These are phyloP conservation scores for Thamnidium elegans DNA, from an alignment of 192 early-diverging fungal genomes.

Conservation along the genomic window DNA sequence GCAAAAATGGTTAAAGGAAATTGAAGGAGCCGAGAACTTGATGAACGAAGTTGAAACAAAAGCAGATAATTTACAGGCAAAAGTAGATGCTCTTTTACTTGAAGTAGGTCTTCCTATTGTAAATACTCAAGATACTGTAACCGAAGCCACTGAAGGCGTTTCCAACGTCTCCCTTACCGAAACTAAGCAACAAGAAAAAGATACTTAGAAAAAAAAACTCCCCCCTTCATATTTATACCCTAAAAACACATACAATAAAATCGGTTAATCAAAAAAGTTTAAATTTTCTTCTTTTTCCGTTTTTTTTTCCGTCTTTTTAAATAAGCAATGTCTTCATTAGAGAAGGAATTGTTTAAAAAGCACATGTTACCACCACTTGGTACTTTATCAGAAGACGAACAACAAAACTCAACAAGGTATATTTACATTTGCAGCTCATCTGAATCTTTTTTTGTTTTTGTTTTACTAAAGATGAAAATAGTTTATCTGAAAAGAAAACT, in stretches of 20 bases:
- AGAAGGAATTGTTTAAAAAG: constrained; percentile 30
- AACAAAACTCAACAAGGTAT: not conserved
- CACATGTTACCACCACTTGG: constrained; percentile 3
- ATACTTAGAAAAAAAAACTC: too few relatives aligned
- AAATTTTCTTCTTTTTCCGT: constrained; percentile 2
- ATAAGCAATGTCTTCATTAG: constrained; percentile 25
- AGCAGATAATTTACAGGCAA: constrained; percentile 19
- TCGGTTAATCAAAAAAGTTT: not conserved
- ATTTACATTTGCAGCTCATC: too few relatives aligned
- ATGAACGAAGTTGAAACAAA: constrained; percentile 26
- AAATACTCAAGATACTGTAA: not conserved
- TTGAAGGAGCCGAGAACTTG: constrained; percentile 22
- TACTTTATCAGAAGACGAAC: constrained; percentile 14
- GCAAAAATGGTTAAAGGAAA: constrained; percentile 28
- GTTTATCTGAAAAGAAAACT: not conserved
- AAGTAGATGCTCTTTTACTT: constrained; percentile 25
- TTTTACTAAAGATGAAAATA: too few relatives aligned
- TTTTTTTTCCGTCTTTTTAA: constrained; percentile 1
- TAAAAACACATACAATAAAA: not conserved
- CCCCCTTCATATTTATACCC: not conserved
- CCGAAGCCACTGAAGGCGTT: too few relatives aligned
- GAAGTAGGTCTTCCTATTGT: not conserved
- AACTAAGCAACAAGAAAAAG: too few relatives aligned
- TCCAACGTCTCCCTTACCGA: too few relatives aligned
- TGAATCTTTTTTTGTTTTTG: too few relatives aligned